Base-by-base conservation (phyloP, 495 filamentous ascomycete genomes). In the Tuber brumale region DNA sequence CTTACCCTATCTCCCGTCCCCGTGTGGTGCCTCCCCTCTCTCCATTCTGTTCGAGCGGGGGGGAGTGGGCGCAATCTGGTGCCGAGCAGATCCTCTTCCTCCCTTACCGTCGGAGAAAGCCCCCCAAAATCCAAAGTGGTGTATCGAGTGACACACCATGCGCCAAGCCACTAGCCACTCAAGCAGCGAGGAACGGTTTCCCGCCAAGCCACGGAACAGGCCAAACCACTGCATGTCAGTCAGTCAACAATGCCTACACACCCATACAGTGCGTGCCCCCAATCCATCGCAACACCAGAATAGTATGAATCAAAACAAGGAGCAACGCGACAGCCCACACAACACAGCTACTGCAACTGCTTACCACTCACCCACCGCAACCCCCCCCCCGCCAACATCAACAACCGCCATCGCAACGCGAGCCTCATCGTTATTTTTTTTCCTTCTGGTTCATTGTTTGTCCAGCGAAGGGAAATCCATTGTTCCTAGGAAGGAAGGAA, bases 361-460 rank as follows among this genome's bases (percentile, higher is more conserved):
- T 27, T 66, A 27, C 18, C n/a, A n/a, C n/a, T 48, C 46, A 66
- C 57, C 57, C 48, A 57, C 48, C 23, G 27, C 23, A 57, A 57
- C 48, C 48, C 23, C 48, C 48, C 48, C 48, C 51, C 48, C 48
- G 48, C 48, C 48, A n/a, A 51, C 48, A 51, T 27, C 48, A 9
- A 57, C 48, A 57, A 61, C 51, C 23, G n/a, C n/a, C 10, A 61
- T 31, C 51, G 51, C 51, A 66, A 35, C 57, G 57, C 27, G 57
- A 66, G 57, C 57, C 57, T 66, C 57, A 66, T 66, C 57, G 57
- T 35, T 10, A 39, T 43, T 37, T 16, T 66, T 70, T 73, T 27
- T 8, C 43, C 57, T 35, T 21, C 27, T 61, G n/a, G n/a, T 73
- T 69, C 44, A 37, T 73, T 73, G 70, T 71, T 71, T 71, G 9